These are phyloP conservation scores for Cladosporium austrohemisphaericum DNA, from an alignment of 2,329 filamentous ascomycete species.

Conservation along the genomic window DNA sequence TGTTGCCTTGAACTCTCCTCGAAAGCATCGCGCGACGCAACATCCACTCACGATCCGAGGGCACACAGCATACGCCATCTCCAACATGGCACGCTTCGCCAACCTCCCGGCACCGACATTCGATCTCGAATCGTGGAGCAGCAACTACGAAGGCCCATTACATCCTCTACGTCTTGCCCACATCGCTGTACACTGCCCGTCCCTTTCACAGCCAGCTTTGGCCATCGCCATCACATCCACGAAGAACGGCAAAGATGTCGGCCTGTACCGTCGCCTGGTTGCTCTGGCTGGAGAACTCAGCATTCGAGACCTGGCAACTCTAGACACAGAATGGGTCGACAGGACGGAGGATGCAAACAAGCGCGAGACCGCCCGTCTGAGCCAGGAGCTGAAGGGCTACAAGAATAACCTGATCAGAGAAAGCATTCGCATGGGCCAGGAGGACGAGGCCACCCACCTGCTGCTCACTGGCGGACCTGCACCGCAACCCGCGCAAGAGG, in stretches of 20 bases:
- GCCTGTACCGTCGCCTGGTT: constrained; percentile 66
- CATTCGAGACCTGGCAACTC: constrained; percentile 61
- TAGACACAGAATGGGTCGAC: constrained; percentile 74
- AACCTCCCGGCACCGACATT: constrained; percentile 64
- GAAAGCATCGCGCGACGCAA: too few relatives aligned
- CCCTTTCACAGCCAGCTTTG: constrained; percentile 74
- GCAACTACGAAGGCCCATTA: constrained; percentile 82
- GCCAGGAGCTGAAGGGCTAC: constrained; percentile 82
- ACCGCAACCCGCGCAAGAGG: background rate
- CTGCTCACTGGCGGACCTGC: constrained; percentile 63
- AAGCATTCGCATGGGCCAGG: constrained; percentile 87
- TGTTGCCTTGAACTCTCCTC: too few relatives aligned
- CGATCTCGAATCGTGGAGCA: constrained; percentile 84
- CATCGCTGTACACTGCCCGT: constrained; percentile 74
- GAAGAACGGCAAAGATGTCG: constrained; percentile 69
- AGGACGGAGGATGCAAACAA: constrained; percentile 63
- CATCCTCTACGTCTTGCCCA: constrained; percentile 75
- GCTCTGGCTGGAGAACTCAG: constrained; percentile 64
- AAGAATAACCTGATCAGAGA: constrained; percentile 98
- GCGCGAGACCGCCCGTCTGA: constrained; percentile 69
- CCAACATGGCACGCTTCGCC: constrained; percentile 8
- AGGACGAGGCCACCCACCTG: constrained; percentile 82
- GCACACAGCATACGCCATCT: background rate
- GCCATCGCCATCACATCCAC: constrained; percentile 73
- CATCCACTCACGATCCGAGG: background rate